phyloP scores from a whole-genome alignment of 73 alveolate genomes.

The Paramecium primaurelia region DNA sequence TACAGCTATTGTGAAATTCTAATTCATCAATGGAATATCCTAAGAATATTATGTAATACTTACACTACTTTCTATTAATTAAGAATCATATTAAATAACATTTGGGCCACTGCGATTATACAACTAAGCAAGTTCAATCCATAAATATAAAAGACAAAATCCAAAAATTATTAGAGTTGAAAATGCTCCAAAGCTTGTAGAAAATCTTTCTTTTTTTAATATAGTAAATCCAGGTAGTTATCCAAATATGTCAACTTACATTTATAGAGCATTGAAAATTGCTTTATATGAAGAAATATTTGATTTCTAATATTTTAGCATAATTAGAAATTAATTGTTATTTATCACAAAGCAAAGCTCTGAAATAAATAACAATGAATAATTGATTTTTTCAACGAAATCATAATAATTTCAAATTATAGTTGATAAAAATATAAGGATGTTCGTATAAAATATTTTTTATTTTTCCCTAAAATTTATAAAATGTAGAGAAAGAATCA shows the following conservation, averaged over 20 bases:
- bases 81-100: not conserved
- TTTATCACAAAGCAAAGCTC: not conserved
- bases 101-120: not conserved
- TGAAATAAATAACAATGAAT: not conserved
- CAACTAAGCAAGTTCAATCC: not conserved
- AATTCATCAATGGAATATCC: not conserved
- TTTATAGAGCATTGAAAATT: not conserved
- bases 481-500: too few relatives aligned
- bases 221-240: not conserved
- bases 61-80: not conserved
- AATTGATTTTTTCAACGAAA: too few relatives aligned
- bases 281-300: not conserved
- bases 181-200: not conserved
- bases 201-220: not conserved
- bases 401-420: not conserved
- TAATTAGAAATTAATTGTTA: not conserved
- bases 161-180: not conserved
- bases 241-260: not conserved
- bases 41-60: not conserved
- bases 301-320: not conserved
- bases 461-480: too few relatives aligned
- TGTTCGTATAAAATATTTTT: too few relatives aligned
- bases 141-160: not conserved
- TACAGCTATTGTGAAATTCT: not conserved
- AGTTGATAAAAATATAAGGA: not conserved